Evolutionary conservation across 345 rosid species (phyloP).

Genomic region (Hypericum androsaemum): DNA sequence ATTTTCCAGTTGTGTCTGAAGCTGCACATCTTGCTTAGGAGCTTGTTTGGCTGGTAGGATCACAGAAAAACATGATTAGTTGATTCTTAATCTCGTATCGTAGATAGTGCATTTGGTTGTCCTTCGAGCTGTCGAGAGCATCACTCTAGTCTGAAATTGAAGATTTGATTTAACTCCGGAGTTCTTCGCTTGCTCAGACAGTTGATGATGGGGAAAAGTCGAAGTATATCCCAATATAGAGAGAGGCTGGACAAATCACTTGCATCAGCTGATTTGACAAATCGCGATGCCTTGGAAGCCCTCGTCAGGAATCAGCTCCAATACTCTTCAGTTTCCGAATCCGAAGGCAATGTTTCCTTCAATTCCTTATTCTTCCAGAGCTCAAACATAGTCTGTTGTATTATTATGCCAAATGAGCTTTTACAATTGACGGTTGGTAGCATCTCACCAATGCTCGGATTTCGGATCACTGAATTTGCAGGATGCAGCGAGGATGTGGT

Average conservation of each 20-base stretch:
- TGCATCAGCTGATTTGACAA: slow-evolving; percentile 53
- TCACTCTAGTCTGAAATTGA: too few species aligned
- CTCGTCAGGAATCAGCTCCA: slow-evolving; percentile 55
- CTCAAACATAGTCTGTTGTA: slow-evolving; percentile 2
- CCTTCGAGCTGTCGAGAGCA: too few species aligned
- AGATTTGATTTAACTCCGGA: too few species aligned
- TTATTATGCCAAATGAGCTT: not conserved
- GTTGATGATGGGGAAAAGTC: slow-evolving; percentile 44
- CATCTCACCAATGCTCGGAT: slow-evolving; percentile 6
- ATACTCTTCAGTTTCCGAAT: slow-evolving; percentile 26
- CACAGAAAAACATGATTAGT: too few species aligned
- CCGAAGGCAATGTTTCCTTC: slow-evolving; percentile 31
- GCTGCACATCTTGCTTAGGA: too few species aligned
- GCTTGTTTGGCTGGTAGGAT: too few species aligned
- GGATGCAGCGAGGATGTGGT: slow-evolving; percentile 41
- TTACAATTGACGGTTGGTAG: slow-evolving; percentile 2
- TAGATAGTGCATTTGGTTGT: too few species aligned
- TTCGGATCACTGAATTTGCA: slow-evolving; percentile 21
- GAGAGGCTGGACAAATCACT: slow-evolving; percentile 66
- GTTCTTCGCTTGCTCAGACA: slow-evolving; percentile 9
- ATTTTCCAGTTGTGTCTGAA: too few species aligned
- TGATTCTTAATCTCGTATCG: too few species aligned
- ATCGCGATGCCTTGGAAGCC: slow-evolving; percentile 37
- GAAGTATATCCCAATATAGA: slow-evolving; percentile 50
- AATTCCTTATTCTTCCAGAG: not conserved